These are phyloP conservation scores for Aspergillus baeticus DNA, from an alignment of 495 filamentous ascomycete genomes.

Conservation along the genomic window DNA sequence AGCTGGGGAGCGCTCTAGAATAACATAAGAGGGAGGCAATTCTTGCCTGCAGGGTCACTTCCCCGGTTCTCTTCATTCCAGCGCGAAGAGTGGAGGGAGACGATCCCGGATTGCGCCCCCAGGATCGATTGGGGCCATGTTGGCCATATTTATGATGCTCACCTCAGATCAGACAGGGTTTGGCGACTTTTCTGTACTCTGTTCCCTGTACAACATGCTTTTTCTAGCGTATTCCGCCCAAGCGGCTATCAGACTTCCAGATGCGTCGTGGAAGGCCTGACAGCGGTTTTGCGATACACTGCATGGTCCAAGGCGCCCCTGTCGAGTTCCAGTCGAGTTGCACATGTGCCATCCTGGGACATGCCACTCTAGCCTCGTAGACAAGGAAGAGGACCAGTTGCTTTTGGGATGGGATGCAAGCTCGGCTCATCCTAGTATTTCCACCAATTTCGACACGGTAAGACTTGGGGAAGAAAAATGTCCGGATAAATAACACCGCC, in stretches of 20 bases:
- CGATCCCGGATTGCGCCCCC: conserved; percentile 1
- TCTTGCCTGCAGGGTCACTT: background rate
- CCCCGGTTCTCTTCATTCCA: background rate
- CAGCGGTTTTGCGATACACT: background rate
- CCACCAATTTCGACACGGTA: conserved; percentile 15
- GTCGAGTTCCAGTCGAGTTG: conserved; percentile 1
- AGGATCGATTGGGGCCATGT: conserved; percentile 3
- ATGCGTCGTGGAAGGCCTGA: conserved; percentile 11
- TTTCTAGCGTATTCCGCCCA: background rate
- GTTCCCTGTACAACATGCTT: conserved; percentile 7
- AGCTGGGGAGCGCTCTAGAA: background rate
- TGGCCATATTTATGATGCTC: conserved; percentile 3
- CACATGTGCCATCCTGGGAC: background rate
- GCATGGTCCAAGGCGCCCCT: background rate
- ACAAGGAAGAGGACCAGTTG: background rate
- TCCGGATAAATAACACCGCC: conserved; percentile 18
- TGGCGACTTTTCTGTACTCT: background rate
- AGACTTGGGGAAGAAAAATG: conserved; percentile 1
- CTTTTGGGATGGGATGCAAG: background rate
- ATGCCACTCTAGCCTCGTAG: background rate
- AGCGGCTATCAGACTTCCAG: conserved; percentile 12
- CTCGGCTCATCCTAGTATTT: background rate
- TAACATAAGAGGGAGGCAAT: background rate
- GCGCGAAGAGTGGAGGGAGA: background rate
- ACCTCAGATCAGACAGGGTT: background rate